phyloP scores from a whole-genome alignment of 352 stramenopile genomes.

The Phytophthora citrophthora region DNA sequence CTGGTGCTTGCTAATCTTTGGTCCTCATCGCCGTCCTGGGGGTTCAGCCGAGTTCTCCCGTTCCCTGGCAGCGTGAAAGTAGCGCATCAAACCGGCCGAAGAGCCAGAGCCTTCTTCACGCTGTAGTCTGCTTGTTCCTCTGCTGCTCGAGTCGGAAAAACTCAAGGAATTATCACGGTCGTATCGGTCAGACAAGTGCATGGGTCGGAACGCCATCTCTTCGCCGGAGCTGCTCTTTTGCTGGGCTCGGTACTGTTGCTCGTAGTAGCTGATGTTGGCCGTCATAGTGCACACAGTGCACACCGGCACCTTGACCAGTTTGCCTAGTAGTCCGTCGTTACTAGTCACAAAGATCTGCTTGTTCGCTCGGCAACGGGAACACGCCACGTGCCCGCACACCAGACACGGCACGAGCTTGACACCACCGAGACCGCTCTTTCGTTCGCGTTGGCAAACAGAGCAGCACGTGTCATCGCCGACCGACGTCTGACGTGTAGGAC shows the following conservation, averaged over 20 bases:
- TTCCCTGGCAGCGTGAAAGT: conserved; percentile 21
- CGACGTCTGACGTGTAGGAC: conserved; percentile 24
- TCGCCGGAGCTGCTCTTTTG: conserved; percentile 34
- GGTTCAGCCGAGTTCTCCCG: conserved; percentile 19
- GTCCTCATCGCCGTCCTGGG: neutral
- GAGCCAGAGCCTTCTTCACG: conserved; percentile 18
- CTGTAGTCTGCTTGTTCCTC: conserved; percentile 18
- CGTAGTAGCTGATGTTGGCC: conserved; percentile 46
- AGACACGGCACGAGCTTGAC: conserved; percentile 57
- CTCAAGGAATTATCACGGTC: conserved; percentile 32
- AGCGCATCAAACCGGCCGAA: conserved; percentile 20
- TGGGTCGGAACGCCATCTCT: conserved; percentile 31
- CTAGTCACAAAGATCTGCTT: conserved; percentile 55
- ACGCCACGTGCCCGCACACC: conserved; percentile 49
- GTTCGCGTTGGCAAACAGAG: conserved; percentile 34
- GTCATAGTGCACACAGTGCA: conserved; percentile 45
- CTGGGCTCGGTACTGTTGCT: conserved; percentile 31
- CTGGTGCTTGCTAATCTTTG: neutral
- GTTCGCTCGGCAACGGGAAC: conserved; percentile 46
- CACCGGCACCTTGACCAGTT: conserved; percentile 44
- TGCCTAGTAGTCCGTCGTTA: conserved; percentile 43
- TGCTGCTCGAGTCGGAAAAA: conserved; percentile 32
- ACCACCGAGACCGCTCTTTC: conserved; percentile 44
- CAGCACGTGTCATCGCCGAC: conserved; percentile 15
- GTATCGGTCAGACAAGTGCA: conserved; percentile 30